Base-by-base conservation (phyloP, 2,329 filamentous ascomycete species). In the Cladosporium cucumerinum region DNA sequence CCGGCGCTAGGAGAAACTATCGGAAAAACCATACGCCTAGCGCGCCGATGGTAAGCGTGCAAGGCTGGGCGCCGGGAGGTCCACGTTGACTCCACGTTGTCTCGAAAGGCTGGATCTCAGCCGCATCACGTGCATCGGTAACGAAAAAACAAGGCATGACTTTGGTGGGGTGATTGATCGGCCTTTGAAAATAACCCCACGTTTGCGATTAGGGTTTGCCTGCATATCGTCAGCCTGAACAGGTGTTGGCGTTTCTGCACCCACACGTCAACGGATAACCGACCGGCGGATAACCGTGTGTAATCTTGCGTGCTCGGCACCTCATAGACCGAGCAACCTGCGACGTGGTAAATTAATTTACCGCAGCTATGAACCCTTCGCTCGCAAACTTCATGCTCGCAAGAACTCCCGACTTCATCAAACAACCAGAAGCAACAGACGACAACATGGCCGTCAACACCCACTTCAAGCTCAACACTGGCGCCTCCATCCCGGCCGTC, bases 401-500 rank as follows among this genome's bases (percentile, higher is more conserved):
- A 30, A 66, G 65, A 34, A 73, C 72, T 57, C 71, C 73, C 36
- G 61, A 72, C 34, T 65, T 71, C 62, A 73, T 72, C 60, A 65
- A 68, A 43, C 63, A 72, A 66, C 72, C 72, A 32, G 66, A 68
- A 60, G 69, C 64, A 60, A n/a, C 23, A 39, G 25, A 46, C 36
- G 51, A 72, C 62, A 68, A 68, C 57, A 72, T 71, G 66, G 72
- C 74, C 66, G 57, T 72, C 46, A 68, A 73, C 14, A 76, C 70
- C 28, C 64, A 68, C 3, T 75, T 77, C 66, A 74, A 74, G 11
- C 71, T 78, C 65, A 77, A 78, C 71, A 77, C 74, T 52, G 76
- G 76, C 66, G 74, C 75, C 2, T 75, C 74, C 59, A 78, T 78
- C 60, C 76, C 77, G 2, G 73, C 75, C 21, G 70, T 78, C 5